Evolutionary conservation across 345 rosid genomes (phyloP), one percentile per base, ranked within the genome.

Genomic region (Capsella bursapastoris): DNA sequence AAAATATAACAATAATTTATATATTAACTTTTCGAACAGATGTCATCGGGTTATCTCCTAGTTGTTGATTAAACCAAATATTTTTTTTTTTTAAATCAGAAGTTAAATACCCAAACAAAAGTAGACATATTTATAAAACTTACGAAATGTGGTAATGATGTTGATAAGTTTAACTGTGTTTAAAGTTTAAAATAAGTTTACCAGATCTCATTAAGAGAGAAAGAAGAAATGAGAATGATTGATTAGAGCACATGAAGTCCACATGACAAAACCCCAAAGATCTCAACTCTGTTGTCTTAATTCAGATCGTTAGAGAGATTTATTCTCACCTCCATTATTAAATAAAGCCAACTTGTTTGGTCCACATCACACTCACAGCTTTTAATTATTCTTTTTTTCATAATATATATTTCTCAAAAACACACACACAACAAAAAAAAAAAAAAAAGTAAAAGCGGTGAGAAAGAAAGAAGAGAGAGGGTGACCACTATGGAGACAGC

Each of bases 401-500:
- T 55, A 55, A 12, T 43, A 43, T 22, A 22, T 38, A 38, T 38
- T 38, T 8, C 11, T 38, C 3, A 1, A 5, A 4, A 35, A 16
- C 13, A 16, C 1, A 4, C 22, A 18, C 18, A 16, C 18, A 16
- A 16, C 18, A 16, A 16, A 35, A 16, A 28, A 9, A n/a, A 27
- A 37, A 28, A 68, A 12, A 6, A 47, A 45, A 69, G 38, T 18
- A 34, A 70, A 70, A 27, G 66, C 37, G 16, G 75, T 49, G 68
- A 60, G 14, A 60, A 13, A 25, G 29, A 61, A 29, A 60, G 29
- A 28, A n/a, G 58, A 65, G 77, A 72, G 71, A 55, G 81, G 69
- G 75, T 71, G 83, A 70, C 78, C 82, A 73, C 77, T 74, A 25
- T 38, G 18, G 60, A 73, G 79, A 66, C 80, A 70, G 38, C 34